Percentiles rank a stretch among this genome's conserved stretches.
phyloP scores from a whole-genome alignment of 2,329 filamentous ascomycete species.

The Teratosphaeriaceae sp. region DNA sequence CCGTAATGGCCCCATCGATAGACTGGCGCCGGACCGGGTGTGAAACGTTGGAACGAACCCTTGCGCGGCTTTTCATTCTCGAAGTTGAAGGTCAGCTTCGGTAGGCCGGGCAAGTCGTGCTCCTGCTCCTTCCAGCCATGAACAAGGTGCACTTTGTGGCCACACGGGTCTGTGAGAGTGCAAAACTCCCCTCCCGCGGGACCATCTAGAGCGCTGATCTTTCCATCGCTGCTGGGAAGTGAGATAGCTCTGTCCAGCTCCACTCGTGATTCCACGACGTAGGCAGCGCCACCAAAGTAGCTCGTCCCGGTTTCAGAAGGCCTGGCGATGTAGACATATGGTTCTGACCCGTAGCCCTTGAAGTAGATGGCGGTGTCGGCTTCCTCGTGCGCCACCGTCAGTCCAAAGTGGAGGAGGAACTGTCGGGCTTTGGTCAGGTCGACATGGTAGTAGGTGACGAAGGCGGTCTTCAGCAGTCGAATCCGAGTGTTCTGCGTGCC shows the following conservation, averaged over 20 bases:
- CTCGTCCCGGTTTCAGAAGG: conserved; percentile 22
- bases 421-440: neutral
- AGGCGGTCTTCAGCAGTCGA: neutral
- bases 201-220: neutral
- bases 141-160: conserved; percentile 28
- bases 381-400: neutral
- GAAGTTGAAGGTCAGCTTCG: conserved; percentile 24
- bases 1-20: conserved; percentile 43
- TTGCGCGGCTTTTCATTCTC: conserved; percentile 25
- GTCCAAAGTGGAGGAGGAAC: conserved; percentile 8
- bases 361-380: conserved; percentile 17
- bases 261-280: conserved; percentile 31
- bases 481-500: no score
- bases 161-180: conserved; percentile 29
- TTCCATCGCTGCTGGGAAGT: conserved; percentile 5
- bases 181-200: conserved; percentile 28
- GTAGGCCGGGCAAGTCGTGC: conserved; percentile 8
- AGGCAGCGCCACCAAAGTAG: conserved; percentile 32
- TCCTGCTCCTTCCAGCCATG: conserved; percentile 22
- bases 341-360: conserved; percentile 32
- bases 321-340: conserved; percentile 33
- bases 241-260: conserved; percentile 31
- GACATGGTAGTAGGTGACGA: conserved; percentile 3
- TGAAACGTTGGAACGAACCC: conserved; percentile 27
- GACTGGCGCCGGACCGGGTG: conserved; percentile 38